phyloP scores from a whole-genome alignment of 495 filamentous ascomycete genomes.

The Hypomontagnella monticulosa region DNA sequence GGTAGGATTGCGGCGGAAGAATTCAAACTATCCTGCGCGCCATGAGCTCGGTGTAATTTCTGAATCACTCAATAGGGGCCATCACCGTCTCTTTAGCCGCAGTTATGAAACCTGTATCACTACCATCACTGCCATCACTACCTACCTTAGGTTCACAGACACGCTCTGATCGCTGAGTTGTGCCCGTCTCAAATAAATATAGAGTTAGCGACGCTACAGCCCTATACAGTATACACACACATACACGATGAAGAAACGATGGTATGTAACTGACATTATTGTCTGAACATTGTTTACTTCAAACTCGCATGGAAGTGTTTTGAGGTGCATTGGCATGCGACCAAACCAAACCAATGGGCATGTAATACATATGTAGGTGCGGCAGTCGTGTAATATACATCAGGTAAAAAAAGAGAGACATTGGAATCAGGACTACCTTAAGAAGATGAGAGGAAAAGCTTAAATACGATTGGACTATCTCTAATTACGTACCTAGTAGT shows the following conservation, averaged over 20 bases:
- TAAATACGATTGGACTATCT: too few relatives aligned
- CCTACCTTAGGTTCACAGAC: too few relatives aligned
- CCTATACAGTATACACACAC: too few relatives aligned
- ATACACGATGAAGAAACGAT: background rate
- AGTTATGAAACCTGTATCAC: constrained; percentile 29
- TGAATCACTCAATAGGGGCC: constrained; percentile 20
- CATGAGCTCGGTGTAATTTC: constrained; percentile 3
- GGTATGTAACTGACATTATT: constrained; percentile 2
- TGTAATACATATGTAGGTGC: too few relatives aligned
- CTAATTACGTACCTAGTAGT: too few relatives aligned
- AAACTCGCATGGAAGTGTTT: background rate
- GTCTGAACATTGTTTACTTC: constrained; percentile 1
- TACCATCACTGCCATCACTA: too few relatives aligned
- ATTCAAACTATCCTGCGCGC: constrained; percentile 13
- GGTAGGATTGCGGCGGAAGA: constrained; percentile 28
- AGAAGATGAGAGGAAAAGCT: too few relatives aligned
- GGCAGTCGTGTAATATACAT: too few relatives aligned
- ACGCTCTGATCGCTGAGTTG: constrained; percentile 9
- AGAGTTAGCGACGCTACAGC: constrained; percentile 11
- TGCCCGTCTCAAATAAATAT: constrained; percentile 18
- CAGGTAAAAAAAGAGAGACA: too few relatives aligned
- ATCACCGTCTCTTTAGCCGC: constrained; percentile 22
- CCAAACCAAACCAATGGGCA: too few relatives aligned
- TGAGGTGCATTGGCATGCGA: background rate
- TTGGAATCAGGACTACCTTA: too few relatives aligned